Percentiles rank a stretch among this genome's conserved stretches.
Evolutionary conservation across 176 grass and related monocot species (phyloP).

Genomic region (Oropetium thomaeum): DNA sequence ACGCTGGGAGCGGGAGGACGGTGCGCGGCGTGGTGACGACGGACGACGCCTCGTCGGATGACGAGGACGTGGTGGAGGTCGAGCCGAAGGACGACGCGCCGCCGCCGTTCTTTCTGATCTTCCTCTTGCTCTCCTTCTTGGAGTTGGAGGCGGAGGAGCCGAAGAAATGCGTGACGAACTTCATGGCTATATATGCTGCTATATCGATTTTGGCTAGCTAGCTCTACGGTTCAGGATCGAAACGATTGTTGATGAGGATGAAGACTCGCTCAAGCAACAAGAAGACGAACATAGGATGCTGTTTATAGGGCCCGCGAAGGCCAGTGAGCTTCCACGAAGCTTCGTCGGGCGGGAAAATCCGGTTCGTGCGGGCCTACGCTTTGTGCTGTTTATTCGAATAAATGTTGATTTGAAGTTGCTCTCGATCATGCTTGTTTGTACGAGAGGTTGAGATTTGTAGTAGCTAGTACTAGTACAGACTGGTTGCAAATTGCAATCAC

Average conservation of each 20-base stretch:
- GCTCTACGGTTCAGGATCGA: too few relatives aligned
- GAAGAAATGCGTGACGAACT: constrained; percentile 9
- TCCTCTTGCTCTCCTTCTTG: background rate
- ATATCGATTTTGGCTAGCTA: too few relatives aligned
- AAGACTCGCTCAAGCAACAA: background rate
- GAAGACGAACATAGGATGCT: background rate
- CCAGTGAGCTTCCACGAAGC: constrained; percentile 34
- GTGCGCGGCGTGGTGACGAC: constrained; percentile 26
- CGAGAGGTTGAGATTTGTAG: background rate
- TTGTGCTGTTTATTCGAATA: background rate
- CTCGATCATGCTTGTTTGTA: background rate
- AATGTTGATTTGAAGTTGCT: background rate
- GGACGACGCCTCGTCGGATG: background rate
- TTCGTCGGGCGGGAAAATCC: constrained; percentile 36
- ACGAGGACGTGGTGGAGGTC: constrained; percentile 10
- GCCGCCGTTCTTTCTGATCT: background rate
- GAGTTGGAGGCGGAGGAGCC: background rate
- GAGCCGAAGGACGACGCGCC: constrained; percentile 9
- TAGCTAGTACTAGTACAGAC: too few relatives aligned
- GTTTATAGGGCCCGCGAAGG: background rate
- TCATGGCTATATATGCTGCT: background rate
- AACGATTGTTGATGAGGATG: background rate
- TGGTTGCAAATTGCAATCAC: too few relatives aligned
- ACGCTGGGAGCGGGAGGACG: too few relatives aligned
- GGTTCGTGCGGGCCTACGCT: background rate